Base-by-base conservation (phyloP, 179 eudicot genomes). In the Amaranthus tricolor region DNA sequence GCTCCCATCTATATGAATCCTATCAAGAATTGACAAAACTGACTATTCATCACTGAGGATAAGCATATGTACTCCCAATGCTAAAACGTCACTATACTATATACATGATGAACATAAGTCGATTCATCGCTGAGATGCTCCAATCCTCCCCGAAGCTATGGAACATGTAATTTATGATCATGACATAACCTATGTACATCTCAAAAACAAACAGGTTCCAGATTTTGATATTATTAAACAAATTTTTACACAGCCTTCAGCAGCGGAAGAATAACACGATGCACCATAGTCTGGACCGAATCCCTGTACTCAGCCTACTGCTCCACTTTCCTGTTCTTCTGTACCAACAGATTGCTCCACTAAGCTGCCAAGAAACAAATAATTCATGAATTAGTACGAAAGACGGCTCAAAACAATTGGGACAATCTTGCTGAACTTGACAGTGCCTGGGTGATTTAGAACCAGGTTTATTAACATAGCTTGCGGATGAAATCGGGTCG, bases 361-460 rank as follows among this genome's bases (percentile, higher is more conserved):
- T 21, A 48, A 51, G 60, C 81, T 82, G 17, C 62, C 14, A 68
- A 31, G 40, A 31, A 31, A 31, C 40, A 31, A 31, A 31, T 31
- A 31, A 31, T 31, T 31, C 40, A 31, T 31, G 40, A 31, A 31
- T 31, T 31, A 31, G 40, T 31, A 31, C 40, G 3, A 31, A 31
- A 31, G 40, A 31, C 2, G 40, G 40, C 40, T 31, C 40, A 31
- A 4, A 31, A 31, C 40, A 31, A 31, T 24, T 49, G 24, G 16
- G 70, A 7, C 16, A 55, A 77, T 45, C 14, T 14, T 57, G 76
- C 43, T 31, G 56, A 44, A 77, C 45, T 58, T 3, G 19, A 61
- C 50, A 52, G 51, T 82, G 79, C 86, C 78, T 81, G 20, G 49
- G 77, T 59, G 82, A 81, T 53, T 64, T 57, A 14, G 62, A 70